Evolutionary conservation across 768 basidiomycete species (phyloP).

Genomic region (Leccinum subtestaceum): DNA sequence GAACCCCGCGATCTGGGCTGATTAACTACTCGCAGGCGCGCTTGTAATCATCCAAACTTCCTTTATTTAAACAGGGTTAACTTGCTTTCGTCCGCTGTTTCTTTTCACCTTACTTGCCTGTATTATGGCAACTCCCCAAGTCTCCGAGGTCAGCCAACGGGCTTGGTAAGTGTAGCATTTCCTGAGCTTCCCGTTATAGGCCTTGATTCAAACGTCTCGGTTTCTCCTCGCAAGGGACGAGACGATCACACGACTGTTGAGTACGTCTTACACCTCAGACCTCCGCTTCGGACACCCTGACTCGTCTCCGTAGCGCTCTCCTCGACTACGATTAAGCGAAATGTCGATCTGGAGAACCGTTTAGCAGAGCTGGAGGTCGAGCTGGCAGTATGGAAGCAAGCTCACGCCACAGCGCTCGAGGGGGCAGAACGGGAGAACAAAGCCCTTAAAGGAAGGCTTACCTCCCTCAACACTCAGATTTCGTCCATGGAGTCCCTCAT

Average conservation of each 20-base stretch:
- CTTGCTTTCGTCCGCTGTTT: constrained; percentile 20
- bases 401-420: constrained; percentile 61
- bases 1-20: constrained; percentile 55
- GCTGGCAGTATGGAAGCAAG: constrained; percentile 67
- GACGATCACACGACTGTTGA: constrained; percentile 56
- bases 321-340: constrained; percentile 58
- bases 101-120: constrained; percentile 37
- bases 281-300: constrained; percentile 10
- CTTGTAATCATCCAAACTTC: constrained; percentile 27
- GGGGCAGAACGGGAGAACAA: constrained; percentile 60
- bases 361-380: constrained; percentile 69
- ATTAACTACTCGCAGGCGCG: constrained; percentile 47
- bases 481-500: constrained; percentile 54
- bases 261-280: constrained; percentile 35
- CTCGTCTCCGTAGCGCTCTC: constrained; percentile 52
- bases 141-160: constrained; percentile 59
- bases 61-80: constrained; percentile 37
- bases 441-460: constrained; percentile 65
- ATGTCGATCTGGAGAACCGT: constrained; percentile 60
- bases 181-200: constrained; percentile 10
- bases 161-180: constrained; percentile 50
- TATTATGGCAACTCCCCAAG: constrained; percentile 54
- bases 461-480: constrained; percentile 63
- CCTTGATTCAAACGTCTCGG: constrained; percentile 19
- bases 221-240: constrained; percentile 55